phyloP scores from a whole-genome alignment of 108 stramenopile genomes.

The Pseudonitzschia pungens region DNA sequence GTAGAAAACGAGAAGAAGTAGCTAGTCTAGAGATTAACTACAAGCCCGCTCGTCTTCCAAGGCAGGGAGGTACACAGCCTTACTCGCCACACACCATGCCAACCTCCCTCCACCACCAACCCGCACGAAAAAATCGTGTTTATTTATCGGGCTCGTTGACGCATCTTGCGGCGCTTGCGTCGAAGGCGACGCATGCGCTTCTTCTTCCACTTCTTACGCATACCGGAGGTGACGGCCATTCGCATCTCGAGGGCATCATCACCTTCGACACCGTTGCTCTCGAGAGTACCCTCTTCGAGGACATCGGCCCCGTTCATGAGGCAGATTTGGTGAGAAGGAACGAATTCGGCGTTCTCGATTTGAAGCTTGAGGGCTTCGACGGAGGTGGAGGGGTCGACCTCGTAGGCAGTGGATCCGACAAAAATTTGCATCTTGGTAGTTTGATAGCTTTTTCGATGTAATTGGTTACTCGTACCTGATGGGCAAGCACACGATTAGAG shows the following conservation, averaged over 20 bases:
- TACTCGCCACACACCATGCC: conserved; percentile 1
- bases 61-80: conserved; percentile 18
- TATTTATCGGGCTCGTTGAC: conserved; percentile 93
- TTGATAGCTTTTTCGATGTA: conserved; percentile 10
- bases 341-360: conserved; percentile 88
- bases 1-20: too few relatives aligned
- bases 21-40: conserved; percentile 43
- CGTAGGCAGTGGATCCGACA: conserved; percentile 74
- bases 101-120: conserved; percentile 23
- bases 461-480: conserved; percentile 75
- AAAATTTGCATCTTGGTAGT: conserved; percentile 75
- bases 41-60: neutral
- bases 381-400: conserved; percentile 78
- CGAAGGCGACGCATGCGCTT: conserved; percentile 93
- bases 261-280: conserved; percentile 78
- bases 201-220: conserved; percentile 91
- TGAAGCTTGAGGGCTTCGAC: conserved; percentile 82
- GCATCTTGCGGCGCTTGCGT: conserved; percentile 94
- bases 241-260: conserved; percentile 76
- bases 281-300: conserved; percentile 77
- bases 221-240: conserved; percentile 78
- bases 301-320: conserved; percentile 66
- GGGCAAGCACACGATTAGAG: conserved; percentile 6
- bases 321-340: conserved; percentile 76
- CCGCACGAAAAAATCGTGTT: conserved; percentile 18